A percentile compares a stretch with the other conserved stretches of the same genome.
These are phyloP conservation scores for Eucalyptus viminalis DNA, from an alignment of 345 rosid species.

Conservation along the genomic window DNA sequence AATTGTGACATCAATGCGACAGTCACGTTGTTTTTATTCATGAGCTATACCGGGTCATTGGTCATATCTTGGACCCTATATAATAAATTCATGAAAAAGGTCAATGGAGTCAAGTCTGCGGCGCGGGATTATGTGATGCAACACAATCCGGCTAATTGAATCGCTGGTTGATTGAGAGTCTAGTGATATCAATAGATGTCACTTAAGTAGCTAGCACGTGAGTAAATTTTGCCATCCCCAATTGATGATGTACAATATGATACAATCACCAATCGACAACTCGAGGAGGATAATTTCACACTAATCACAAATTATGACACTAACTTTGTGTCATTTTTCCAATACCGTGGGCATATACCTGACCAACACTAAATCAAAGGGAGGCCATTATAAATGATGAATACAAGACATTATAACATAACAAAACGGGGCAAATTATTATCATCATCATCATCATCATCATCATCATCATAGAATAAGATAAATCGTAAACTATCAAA, in stretches of 20 bases:
- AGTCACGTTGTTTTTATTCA: not conserved
- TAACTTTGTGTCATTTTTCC: not conserved
- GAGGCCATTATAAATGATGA: too few relatives aligned
- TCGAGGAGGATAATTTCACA: not conserved
- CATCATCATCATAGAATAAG: too few relatives aligned
- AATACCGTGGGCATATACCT: too few relatives aligned
- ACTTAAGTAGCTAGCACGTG: not conserved
- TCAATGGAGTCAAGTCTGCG: not conserved
- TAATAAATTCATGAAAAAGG: not conserved
- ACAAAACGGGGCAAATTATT: too few relatives aligned
- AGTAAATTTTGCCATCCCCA: not conserved
- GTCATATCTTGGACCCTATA: not conserved
- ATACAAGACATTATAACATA: too few relatives aligned
- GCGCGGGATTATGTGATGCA: not conserved
- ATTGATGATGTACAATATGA: not conserved
- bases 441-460: too few relatives aligned
- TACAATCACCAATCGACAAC: not conserved
- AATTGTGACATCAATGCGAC: not conserved
- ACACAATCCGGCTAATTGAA: not conserved
- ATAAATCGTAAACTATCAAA: too few relatives aligned
- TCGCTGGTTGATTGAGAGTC: rapidly evolving
- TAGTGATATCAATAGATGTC: not conserved
- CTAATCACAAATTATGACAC: not conserved
- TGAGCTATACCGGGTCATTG: not conserved
- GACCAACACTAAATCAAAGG: too few relatives aligned